phyloP scores from a whole-genome alignment of 148 eudicot species.

The Rhododendron mucronatum region DNA sequence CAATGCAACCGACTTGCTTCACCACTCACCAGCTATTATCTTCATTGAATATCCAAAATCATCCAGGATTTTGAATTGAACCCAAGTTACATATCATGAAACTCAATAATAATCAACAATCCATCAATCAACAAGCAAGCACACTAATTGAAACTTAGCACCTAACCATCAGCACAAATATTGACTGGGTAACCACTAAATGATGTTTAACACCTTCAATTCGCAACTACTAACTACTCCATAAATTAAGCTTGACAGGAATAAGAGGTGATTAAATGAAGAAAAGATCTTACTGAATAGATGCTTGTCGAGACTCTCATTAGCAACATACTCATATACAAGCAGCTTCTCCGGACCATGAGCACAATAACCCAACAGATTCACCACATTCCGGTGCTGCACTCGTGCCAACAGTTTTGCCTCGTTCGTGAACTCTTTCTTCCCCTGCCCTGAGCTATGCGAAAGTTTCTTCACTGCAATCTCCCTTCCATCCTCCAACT shows the following conservation, averaged over 20 bases:
- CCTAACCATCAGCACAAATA: neutral
- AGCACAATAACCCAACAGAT: constrained; percentile 76
- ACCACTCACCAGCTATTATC: constrained; percentile 7
- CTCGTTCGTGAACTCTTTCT: constrained; percentile 77
- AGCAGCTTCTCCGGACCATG: constrained; percentile 74
- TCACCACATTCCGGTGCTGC: constrained; percentile 92
- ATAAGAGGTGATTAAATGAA: neutral
- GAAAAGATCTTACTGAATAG: constrained; percentile 70
- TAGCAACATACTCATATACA: constrained; percentile 76
- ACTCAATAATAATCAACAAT: neutral
- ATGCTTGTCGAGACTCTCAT: constrained; percentile 92
- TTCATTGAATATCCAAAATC: constrained; percentile 4
- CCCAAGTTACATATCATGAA: neutral
- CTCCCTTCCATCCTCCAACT: constrained; percentile 73
- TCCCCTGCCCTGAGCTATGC: constrained; percentile 68
- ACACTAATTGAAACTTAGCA: neutral
- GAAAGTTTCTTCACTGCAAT: constrained; percentile 87
- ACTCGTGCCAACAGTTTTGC: constrained; percentile 81
- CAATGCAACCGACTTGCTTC: neutral
- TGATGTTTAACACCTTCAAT: neutral
- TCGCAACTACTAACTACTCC: neutral
- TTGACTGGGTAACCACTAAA: neutral
- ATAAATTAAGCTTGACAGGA: neutral
- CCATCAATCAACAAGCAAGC: neutral
- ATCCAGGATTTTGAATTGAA: neutral